Percentiles rank a stretch among this genome's conserved stretches.
phyloP scores from a whole-genome alignment of 768 basidiomycete species.

The Cyclocybe cylindracea region DNA sequence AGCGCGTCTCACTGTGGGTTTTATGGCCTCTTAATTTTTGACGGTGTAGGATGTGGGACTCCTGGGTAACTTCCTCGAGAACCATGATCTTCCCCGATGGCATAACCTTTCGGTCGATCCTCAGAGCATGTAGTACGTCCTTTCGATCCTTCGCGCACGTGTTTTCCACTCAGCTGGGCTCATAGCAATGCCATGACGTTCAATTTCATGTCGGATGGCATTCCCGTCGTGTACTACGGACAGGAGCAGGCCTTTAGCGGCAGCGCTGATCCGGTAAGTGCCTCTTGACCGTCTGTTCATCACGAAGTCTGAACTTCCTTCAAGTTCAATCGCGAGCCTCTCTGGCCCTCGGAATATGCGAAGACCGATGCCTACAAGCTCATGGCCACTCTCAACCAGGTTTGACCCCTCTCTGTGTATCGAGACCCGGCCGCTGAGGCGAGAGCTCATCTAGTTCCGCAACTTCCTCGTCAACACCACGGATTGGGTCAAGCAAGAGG shows the following conservation, averaged over 20 bases:
- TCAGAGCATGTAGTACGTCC: slow-evolving; percentile 63
- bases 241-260: slow-evolving; percentile 77
- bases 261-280: slow-evolving; percentile 60
- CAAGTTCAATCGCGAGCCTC: slow-evolving; percentile 73
- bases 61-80: slow-evolving; percentile 80
- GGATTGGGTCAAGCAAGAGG: slow-evolving; percentile 54
- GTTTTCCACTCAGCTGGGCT: neutral
- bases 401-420: slow-evolving; percentile 16
- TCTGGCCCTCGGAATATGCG: slow-evolving; percentile 70
- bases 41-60: slow-evolving; percentile 38
- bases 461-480: slow-evolving; percentile 61
- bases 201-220: slow-evolving; percentile 80
- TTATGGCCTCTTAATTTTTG: slow-evolving; percentile 5
- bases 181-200: slow-evolving; percentile 72
- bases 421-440: neutral
- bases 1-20: neutral
- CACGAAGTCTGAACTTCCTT: slow-evolving; percentile 1
- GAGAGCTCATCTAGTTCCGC: slow-evolving; percentile 46
- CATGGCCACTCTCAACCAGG: slow-evolving; percentile 62
- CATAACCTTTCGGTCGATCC: slow-evolving; percentile 70
- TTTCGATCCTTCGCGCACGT: neutral
- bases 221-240: slow-evolving; percentile 82
- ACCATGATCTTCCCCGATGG: slow-evolving; percentile 79
- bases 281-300: neutral
- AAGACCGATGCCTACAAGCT: slow-evolving; percentile 60